Base-by-base conservation (phyloP, 768 basidiomycete species). In the Lactarius akahatsu region DNA sequence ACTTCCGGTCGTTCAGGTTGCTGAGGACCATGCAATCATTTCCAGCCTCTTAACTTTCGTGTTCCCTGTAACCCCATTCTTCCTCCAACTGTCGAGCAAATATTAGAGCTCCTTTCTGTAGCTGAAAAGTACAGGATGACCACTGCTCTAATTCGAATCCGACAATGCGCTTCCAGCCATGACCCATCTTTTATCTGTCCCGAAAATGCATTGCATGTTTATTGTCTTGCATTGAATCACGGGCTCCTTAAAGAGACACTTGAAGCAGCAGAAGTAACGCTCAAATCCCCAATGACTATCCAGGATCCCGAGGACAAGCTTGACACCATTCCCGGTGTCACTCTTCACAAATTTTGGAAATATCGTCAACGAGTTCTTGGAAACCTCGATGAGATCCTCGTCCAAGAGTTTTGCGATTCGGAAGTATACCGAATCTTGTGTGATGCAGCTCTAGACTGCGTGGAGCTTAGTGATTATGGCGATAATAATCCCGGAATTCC, bases 201-300 rank as follows among this genome's bases (percentile, higher is more conserved):
- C 5, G 38, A 62, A 11, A 62, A 23, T 18, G 61, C 61, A 11
- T 20, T 61, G 8, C 59, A 32, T 11, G 59, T 32, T 18, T 61
- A 43, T 20, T 40, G 16, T 16, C 7, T 50, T 13, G 61, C 61
- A 18, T n/a, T 13, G 16, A 32, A 18, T 4, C n/a, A 62, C 32
- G 32, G 61, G 15, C 61, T 62, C 18, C 45, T 11, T 1, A 5
- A 50, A 34, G 34, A 52, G 45, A 28, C 50, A 34, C 23, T 26
- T 32, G 13, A 15, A 3, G 45, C 61, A 23, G 61, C 61, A 1
- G n/a, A 28, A 18, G 11, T 4, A 18, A 52, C 23, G 11, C 28
- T 56, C 18, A 56, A 40, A 40, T 40, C 13, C 13, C 38, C 13
- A 40, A 40, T 56, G 28, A 56, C 55, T 8, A 56, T 56, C 55